Evolutionary conservation across 2,329 filamentous ascomycete genomes (phyloP).

Genomic region (Pezicula neosporulosa): DNA sequence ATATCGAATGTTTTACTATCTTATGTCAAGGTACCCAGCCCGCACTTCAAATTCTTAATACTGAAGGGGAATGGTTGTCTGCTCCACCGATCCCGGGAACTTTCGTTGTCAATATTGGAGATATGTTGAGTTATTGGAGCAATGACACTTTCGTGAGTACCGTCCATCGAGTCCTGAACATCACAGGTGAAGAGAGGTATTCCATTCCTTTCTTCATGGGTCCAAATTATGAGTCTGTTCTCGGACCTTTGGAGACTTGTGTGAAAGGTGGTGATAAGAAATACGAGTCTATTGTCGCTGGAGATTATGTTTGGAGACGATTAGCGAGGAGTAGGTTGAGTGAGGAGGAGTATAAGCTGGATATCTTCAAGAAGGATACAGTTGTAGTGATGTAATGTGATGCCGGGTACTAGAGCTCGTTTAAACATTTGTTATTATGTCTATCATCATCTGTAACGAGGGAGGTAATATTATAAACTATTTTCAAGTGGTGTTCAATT

Average conservation of each 20-base stretch:
- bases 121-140: constrained; percentile 4
- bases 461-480: too few species aligned
- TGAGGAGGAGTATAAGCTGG: constrained; percentile 4
- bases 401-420: too few species aligned
- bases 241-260: constrained; percentile 3
- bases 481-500: too few species aligned
- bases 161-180: constrained; percentile 8
- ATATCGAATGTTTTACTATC: constrained; percentile 42
- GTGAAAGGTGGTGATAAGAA: constrained; percentile 2
- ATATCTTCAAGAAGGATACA: constrained; percentile 4
- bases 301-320: constrained; percentile 7
- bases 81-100: constrained; percentile 10
- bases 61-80: constrained; percentile 35
- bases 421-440: too few species aligned
- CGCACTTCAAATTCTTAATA: constrained; percentile 40
- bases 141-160: constrained; percentile 11
- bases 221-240: constrained; percentile 2
- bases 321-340: constrained; percentile 4
- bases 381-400: not conserved
- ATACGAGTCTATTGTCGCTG: constrained; percentile 4
- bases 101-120: constrained; percentile 2
- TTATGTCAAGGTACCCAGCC: constrained; percentile 40
- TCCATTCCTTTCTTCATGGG: constrained; percentile 10
- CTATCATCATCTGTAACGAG: too few species aligned
- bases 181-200: constrained; percentile 5